Percentiles rank a stretch among this genome's conserved stretches.
Evolutionary conservation across 192 early-diverging fungal species (phyloP).

Genomic region (Podochytrium sp.): DNA sequence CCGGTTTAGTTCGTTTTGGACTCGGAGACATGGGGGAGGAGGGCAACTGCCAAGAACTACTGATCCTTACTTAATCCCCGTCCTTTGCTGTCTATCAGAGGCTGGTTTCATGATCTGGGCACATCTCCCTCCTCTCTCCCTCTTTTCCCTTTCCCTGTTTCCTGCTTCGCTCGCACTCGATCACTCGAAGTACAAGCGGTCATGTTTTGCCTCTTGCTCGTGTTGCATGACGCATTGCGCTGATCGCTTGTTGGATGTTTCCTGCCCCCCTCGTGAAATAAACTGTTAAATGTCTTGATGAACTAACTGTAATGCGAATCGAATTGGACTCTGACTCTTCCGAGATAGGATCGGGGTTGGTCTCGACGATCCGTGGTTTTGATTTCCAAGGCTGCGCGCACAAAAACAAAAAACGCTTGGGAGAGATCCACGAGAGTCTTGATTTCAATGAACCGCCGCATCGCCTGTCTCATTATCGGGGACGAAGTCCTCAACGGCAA

Average conservation of each 20-base stretch:
- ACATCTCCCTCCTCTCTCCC: not conserved
- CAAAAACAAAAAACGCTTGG: not conserved
- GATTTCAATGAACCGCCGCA: too few species aligned
- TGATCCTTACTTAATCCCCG: not conserved
- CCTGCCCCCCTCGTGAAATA: too few species aligned
- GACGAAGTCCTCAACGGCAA: constrained; percentile 79
- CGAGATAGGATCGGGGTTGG: too few species aligned
- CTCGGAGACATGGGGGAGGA: not conserved
- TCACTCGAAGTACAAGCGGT: not conserved
- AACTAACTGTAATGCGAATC: too few species aligned
- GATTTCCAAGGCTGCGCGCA: not conserved
- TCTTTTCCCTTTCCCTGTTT: not conserved
- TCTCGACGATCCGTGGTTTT: not conserved
- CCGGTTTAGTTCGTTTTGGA: not conserved
- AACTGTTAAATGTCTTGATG: too few species aligned
- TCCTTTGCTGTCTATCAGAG: not conserved
- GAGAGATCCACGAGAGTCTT: too few species aligned
- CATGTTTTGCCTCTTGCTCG: not conserved
- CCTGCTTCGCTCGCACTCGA: not conserved
- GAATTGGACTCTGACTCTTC: too few species aligned
- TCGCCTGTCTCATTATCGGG: constrained; percentile 58
- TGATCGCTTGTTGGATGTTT: too few species aligned
- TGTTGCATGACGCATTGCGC: too few species aligned
- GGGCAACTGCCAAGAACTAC: not conserved
- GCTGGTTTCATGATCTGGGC: not conserved